A percentile compares a stretch with the other conserved stretches of the same genome.
These are phyloP conservation scores for Elsinoe ampelina DNA, from an alignment of 2,329 filamentous ascomycete genomes.

Conservation along the genomic window DNA sequence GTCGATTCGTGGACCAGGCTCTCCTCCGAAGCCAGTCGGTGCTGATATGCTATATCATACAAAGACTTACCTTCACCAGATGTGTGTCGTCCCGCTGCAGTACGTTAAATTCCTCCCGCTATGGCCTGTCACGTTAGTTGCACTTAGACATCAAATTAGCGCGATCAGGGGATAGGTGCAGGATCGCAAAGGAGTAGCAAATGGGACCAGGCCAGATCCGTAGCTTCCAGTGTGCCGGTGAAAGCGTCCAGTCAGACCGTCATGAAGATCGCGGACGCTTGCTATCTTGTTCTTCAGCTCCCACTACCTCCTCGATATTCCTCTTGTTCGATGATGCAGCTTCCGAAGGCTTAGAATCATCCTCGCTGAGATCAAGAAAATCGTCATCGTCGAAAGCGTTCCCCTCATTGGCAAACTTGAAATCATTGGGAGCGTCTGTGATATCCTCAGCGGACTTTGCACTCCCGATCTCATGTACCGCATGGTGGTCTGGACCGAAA, in stretches of 20 bases:
- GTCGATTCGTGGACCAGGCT: too few species aligned
- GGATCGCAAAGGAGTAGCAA: not conserved
- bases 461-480: not conserved
- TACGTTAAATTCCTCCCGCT: too few species aligned
- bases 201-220: too few species aligned
- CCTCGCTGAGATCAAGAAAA: slow-evolving; percentile 17
- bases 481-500: not conserved
- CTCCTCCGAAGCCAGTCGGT: too few species aligned
- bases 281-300: slow-evolving; percentile 13
- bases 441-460: not conserved
- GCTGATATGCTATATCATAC: too few species aligned
- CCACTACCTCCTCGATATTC: slow-evolving; percentile 12
- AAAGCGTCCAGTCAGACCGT: not conserved
- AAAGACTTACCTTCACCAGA: not conserved
- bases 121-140: not conserved
- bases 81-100: too few species aligned
- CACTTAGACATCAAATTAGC: slow-evolving; percentile 4
- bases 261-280: slow-evolving; percentile 17
- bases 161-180: not conserved
- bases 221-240: too few species aligned
- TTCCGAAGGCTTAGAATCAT: slow-evolving; percentile 1
- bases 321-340: slow-evolving; percentile 8
- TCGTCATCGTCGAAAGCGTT: slow-evolving; percentile 18
- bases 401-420: slow-evolving; percentile 6
- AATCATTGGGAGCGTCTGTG: not conserved